phyloP scores from a whole-genome alignment of 192 early-diverging fungal species.

The Podila horticola region DNA sequence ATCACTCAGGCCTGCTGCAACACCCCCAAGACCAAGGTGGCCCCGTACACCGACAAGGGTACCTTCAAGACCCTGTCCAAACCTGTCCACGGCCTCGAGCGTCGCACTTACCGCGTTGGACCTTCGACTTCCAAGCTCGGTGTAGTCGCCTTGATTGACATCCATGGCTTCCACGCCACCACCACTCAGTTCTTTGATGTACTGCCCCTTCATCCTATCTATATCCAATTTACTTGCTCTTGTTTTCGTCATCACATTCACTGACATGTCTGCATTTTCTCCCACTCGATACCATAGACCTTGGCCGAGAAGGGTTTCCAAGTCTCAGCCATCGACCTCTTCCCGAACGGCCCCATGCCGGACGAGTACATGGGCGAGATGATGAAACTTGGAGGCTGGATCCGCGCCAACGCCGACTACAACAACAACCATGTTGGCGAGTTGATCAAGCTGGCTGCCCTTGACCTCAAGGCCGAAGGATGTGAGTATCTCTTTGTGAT shows the following conservation, averaged over 20 bases:
- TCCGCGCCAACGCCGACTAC: conserved; percentile 20
- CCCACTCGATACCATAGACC: neutral
- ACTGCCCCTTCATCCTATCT: too few species aligned
- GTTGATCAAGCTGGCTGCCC: conserved; percentile 11
- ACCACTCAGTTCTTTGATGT: conserved; percentile 19
- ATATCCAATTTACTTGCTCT: too few species aligned
- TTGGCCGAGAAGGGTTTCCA: conserved; percentile 19
- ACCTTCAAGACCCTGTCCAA: conserved; percentile 20
- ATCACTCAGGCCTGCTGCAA: conserved; percentile 25
- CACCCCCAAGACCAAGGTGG: conserved; percentile 17
- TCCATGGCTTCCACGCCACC: conserved; percentile 23
- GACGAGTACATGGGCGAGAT: conserved; percentile 39
- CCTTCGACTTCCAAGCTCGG: conserved; percentile 7
- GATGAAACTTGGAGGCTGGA: conserved; percentile 10
- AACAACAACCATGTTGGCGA: conserved; percentile 10
- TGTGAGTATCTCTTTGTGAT: conserved; percentile 12
- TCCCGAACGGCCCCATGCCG: conserved; percentile 14
- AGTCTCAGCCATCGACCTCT: conserved; percentile 20
- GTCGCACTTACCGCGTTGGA: conserved; percentile 16
- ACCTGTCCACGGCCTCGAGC: conserved; percentile 9
- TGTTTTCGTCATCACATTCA: too few species aligned
- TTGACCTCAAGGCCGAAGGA: conserved; percentile 8
- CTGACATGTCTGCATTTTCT: too few species aligned
- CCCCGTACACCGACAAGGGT: conserved; percentile 18
- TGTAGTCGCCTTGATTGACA: conserved; percentile 24